Conservation (phyloP, 75 land plant genomes). For the Larix kaempferi region DNA sequence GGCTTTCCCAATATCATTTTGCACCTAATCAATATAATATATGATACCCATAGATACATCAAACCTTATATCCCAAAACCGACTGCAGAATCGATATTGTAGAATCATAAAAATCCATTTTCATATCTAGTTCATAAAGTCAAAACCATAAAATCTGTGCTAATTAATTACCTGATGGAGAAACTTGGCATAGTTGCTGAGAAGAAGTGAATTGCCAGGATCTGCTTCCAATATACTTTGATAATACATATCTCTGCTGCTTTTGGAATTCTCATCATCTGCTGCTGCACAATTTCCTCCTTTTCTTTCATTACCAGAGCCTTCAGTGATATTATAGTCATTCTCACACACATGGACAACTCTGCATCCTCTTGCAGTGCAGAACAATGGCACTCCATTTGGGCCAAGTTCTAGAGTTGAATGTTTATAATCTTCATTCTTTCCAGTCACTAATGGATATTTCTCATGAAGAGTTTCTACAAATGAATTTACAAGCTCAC, state of each 20-base stretch:
- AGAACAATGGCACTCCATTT: background rate
- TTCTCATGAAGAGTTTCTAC: background rate
- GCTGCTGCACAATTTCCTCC: conserved; percentile 15
- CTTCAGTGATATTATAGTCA: background rate
- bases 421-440: background rate
- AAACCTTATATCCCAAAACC: too few relatives aligned
- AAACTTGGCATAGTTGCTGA: conserved; percentile 57
- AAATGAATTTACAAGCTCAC: background rate
- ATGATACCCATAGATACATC: background rate
- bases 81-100: conserved; percentile 1
- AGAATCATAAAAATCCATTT: too few relatives aligned
- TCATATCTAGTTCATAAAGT: background rate
- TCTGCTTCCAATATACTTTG: conserved; percentile 51
- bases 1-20: conserved; percentile 24
- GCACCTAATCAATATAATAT: conserved; percentile 1
- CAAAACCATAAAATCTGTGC: background rate
- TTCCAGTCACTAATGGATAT: background rate
- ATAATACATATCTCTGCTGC: conserved; percentile 35
- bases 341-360: conserved; percentile 1
- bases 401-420: background rate
- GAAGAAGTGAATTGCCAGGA: conserved; percentile 49
- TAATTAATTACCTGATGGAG: conserved; percentile 42
- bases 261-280: conserved; percentile 5
- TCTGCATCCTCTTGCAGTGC: background rate
- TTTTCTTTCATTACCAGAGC: conserved; percentile 7